Evolutionary conservation across 192 early-diverging fungal genomes (phyloP), one percentile per base, ranked within the genome.

Genomic region (Backusella liffmaniae): DNA sequence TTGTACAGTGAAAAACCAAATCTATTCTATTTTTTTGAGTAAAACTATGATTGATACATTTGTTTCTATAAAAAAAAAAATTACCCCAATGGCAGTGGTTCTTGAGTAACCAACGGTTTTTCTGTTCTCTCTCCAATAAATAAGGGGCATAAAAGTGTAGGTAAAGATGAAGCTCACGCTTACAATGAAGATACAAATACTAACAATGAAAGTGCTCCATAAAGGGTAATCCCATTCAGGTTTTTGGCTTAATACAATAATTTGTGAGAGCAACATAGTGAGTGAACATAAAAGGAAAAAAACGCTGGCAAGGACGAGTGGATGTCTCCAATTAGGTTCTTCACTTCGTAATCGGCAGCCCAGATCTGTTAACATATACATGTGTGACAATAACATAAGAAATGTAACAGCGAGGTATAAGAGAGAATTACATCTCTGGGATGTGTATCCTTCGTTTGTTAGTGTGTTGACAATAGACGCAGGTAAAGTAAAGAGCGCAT

Each of bases 11-110:
- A 59, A 59, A 30, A 59, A 73, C 72, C 72, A 73, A 21, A 62
- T 62, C 72, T 73, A 73, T 32, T 32, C 32, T 32, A 2, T 32
- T 32, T 32, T 32, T 32, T 32, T 32, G 32, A 32, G 32, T 32
- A 32, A 32, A 32, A 32, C 9, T n/a, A 21, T 21, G 8, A 9
- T 12, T 21, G 7, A 29, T 62, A 12, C 56, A 59, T 59, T 21
- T 10, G 26, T 23, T 23, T 56, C 15, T 59, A 59, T 53, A 53
- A 35, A 32, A 3, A 29, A 4, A 12, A 67, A 34, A 59, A 2
- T 59, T 73, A 73, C 72, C 5, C 72, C 72, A 5, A 73, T 5
- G n/a, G 72, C 72, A 21, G 72, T 73, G 51, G 51, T 73, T 62
- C 51, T 53, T 18, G 72, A 73, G 13, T 73, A 32, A 2, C 51